Conservation (phyloP, 768 basidiomycete genomes). For the Gloeostereum incarnatum region DNA sequence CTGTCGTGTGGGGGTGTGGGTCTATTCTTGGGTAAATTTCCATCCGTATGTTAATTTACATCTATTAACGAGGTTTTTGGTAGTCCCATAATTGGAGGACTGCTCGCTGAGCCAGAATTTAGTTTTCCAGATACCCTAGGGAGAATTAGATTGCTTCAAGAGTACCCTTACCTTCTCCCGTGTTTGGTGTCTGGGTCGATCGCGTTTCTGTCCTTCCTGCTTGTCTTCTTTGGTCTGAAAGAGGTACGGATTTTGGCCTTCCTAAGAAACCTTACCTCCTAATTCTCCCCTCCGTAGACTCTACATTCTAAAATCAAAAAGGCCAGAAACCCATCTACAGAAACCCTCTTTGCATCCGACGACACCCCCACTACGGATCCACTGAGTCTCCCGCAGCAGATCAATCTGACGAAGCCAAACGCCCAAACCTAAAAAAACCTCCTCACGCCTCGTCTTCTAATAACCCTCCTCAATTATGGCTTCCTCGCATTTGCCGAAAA, state of each 20-base stretch:
- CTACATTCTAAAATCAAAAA: slow-evolving; percentile 5
- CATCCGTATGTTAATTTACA: too few relatives aligned
- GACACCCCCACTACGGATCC: not conserved
- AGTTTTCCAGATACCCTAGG: too few relatives aligned
- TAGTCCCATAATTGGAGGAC: too few relatives aligned
- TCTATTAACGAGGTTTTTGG: too few relatives aligned
- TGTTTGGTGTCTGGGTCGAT: slow-evolving; percentile 8
- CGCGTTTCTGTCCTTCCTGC: slow-evolving; percentile 8
- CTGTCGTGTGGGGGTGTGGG: slow-evolving; percentile 23
- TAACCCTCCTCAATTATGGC: slow-evolving; percentile 15
- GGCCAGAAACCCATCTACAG: slow-evolving; percentile 6
- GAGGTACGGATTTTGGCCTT: slow-evolving; percentile 7
- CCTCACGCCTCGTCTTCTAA: slow-evolving; percentile 9
- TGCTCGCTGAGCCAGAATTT: too few relatives aligned
- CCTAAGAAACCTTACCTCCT: not conserved
- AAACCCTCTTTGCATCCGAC: not conserved
- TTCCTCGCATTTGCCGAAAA: slow-evolving; percentile 20
- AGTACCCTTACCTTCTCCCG: slow-evolving; percentile 13
- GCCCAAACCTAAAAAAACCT: not conserved
- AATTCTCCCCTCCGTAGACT: slow-evolving; percentile 8
- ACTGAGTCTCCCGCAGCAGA: too few relatives aligned
- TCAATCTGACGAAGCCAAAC: not conserved
- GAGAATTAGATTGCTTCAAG: slow-evolving; percentile 5
- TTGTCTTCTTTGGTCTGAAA: slow-evolving; percentile 10
- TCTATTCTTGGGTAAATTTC: too few relatives aligned